phyloP scores from a whole-genome alignment of 768 basidiomycete genomes.

The Boletus huronensis region DNA sequence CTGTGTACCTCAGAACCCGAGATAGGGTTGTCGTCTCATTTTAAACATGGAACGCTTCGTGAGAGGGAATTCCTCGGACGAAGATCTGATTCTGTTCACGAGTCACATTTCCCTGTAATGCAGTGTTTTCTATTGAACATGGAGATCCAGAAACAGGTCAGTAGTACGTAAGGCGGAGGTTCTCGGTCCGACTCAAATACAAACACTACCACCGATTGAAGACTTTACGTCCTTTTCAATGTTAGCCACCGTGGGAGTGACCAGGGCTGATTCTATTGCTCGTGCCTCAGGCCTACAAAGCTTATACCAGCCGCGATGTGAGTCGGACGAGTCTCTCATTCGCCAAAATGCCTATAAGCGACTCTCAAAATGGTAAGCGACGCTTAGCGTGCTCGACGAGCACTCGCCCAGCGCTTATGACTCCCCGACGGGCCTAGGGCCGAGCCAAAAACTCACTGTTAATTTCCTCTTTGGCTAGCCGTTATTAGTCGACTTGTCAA shows the following conservation, averaged over 20 bases:
- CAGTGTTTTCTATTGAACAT: neutral
- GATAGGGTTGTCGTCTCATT: constrained; percentile 23
- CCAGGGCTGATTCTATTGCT: neutral
- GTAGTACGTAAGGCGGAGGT: neutral
- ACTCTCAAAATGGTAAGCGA: no score
- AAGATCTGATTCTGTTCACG: constrained; percentile 10
- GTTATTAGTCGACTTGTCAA: no score
- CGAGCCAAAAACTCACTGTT: neutral
- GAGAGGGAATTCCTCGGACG: neutral
- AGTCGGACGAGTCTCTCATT: no score
- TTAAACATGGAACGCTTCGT: constrained; percentile 23
- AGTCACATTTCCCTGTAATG: constrained; percentile 4
- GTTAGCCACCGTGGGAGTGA: neutral
- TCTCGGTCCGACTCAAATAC: neutral
- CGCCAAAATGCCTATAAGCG: no score
- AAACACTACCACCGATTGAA: neutral
- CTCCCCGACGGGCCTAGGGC: no score
- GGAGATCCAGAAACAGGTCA: neutral
- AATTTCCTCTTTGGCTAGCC: neutral
- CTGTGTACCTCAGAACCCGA: neutral
- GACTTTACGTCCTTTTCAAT: neutral
- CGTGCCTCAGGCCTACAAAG: neutral
- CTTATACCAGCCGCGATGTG: neutral
- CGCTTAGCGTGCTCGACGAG: no score
- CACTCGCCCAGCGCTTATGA: no score